These are phyloP conservation scores for Dendrobium officinale DNA, from an alignment of 106 monocot genomes.

Conservation along the genomic window DNA sequence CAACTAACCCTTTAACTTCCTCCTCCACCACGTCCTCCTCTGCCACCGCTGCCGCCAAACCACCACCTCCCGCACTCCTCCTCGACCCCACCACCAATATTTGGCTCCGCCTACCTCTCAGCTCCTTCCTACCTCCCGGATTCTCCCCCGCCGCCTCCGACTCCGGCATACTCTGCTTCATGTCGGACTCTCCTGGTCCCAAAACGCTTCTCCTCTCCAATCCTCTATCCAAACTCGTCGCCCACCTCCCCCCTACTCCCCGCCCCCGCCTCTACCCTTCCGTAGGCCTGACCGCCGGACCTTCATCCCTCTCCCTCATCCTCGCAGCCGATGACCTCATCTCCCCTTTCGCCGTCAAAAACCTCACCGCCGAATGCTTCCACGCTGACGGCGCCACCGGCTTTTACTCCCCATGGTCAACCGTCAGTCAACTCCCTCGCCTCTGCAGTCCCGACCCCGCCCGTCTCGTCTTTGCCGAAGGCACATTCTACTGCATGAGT, in stretches of 20 bases:
- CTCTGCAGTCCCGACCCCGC: slow-evolving; percentile 66
- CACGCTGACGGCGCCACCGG: slow-evolving; percentile 48
- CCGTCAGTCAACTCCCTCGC: slow-evolving; percentile 48
- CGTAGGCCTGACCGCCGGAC: slow-evolving; percentile 43
- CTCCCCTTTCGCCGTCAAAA: slow-evolving; percentile 93
- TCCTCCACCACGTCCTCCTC: not conserved
- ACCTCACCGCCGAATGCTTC: slow-evolving; percentile 75
- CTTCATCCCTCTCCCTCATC: slow-evolving; percentile 43
- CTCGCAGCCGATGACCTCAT: slow-evolving; percentile 88
- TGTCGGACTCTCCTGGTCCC: slow-evolving; percentile 31
- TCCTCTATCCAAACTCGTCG: slow-evolving; percentile 39
- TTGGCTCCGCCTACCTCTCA: not conserved
- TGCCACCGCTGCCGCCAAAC: not conserved
- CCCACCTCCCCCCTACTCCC: slow-evolving; percentile 34
- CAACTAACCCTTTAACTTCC: not conserved
- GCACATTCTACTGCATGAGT: slow-evolving; percentile 85
- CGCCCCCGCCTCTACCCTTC: slow-evolving; percentile 60
- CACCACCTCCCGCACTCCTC: not conserved
- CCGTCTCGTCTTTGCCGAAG: slow-evolving; percentile 42
- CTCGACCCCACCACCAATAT: not conserved
- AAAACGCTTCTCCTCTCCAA: slow-evolving; percentile 47
- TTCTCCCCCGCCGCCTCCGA: slow-evolving; percentile 48
- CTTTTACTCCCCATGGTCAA: slow-evolving; percentile 57
- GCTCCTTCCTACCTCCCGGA: slow-evolving; percentile 3
- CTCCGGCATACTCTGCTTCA: slow-evolving; percentile 37